Conservation (phyloP, 129 eudicot genomes). For the Artemisia tridentata region DNA sequence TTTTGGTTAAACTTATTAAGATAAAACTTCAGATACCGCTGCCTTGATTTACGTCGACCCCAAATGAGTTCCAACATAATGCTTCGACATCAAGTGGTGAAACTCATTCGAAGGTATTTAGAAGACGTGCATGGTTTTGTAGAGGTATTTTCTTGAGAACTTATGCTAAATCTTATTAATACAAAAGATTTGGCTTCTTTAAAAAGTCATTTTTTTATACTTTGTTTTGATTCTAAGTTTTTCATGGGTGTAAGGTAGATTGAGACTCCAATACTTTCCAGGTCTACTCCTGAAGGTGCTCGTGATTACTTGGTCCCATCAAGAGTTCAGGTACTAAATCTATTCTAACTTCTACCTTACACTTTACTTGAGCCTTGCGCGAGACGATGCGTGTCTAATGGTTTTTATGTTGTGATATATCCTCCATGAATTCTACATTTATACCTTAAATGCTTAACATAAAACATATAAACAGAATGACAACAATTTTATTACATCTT, state of each 20-base stretch:
- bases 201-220: not conserved
- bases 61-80: constrained; percentile 77
- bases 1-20: constrained; percentile 29
- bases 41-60: constrained; percentile 82
- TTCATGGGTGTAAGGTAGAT: constrained; percentile 94
- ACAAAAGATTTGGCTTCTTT: constrained; percentile 1
- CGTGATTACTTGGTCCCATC: constrained; percentile 98
- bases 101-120: constrained; percentile 77
- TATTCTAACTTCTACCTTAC: not conserved
- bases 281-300: constrained; percentile 99
- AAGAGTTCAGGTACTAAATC: constrained; percentile 80
- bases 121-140: constrained; percentile 91
- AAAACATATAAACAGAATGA: too few species aligned
- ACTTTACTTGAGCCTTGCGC: not conserved
- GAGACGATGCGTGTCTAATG: not conserved
- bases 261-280: constrained; percentile 98
- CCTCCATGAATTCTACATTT: not conserved
- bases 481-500: too few species aligned
- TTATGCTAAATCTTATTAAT: not conserved
- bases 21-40: constrained; percentile 65
- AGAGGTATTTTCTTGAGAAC: constrained; percentile 54
- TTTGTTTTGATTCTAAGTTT: constrained; percentile 56
- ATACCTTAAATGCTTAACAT: constrained; percentile 1
- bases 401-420: not conserved
- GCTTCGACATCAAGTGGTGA: constrained; percentile 84